These are phyloP conservation scores for Quercus rubra DNA, from an alignment of 306 rosid genomes.

Conservation along the genomic window DNA sequence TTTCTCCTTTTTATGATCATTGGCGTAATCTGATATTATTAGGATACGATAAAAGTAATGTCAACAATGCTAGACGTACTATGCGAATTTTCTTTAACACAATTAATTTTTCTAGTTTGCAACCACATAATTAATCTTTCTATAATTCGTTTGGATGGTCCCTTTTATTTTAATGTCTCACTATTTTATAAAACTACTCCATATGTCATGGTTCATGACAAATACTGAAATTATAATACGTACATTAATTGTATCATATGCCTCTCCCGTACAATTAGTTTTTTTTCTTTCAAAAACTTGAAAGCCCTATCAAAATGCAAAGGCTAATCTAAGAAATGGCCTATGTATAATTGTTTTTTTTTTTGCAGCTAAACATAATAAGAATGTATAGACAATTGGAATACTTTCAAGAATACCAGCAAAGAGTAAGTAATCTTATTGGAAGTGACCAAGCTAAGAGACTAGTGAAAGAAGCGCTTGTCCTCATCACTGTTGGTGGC, in stretches of 20 bases:
- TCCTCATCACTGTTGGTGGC: conserved; percentile 62
- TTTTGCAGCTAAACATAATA: conserved; percentile 55
- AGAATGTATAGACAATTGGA: conserved; percentile 59
- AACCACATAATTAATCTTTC: no score
- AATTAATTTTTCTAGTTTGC: no score
- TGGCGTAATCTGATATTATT: no score
- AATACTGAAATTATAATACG: no score
- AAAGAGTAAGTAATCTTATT: conserved; percentile 31
- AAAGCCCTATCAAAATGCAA: background rate
- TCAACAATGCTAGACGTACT: no score
- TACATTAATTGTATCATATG: background rate
- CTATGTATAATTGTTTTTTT: background rate
- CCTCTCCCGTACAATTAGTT: background rate
- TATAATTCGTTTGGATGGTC: no score
- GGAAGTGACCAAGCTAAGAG: conserved; percentile 29
- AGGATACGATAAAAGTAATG: no score
- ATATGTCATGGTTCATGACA: no score
- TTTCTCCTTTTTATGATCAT: background rate
- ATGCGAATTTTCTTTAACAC: no score
- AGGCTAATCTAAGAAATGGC: background rate
- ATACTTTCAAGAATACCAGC: conserved; percentile 59
- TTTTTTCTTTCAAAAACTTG: background rate
- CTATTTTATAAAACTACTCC: no score
- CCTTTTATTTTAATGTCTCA: no score
- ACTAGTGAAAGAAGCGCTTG: conserved; percentile 49